Percentiles rank a stretch among this genome's conserved stretches.
Conservation (phyloP, 1,139 yeast species). For the Saccharomyces hybrid region DNA sequence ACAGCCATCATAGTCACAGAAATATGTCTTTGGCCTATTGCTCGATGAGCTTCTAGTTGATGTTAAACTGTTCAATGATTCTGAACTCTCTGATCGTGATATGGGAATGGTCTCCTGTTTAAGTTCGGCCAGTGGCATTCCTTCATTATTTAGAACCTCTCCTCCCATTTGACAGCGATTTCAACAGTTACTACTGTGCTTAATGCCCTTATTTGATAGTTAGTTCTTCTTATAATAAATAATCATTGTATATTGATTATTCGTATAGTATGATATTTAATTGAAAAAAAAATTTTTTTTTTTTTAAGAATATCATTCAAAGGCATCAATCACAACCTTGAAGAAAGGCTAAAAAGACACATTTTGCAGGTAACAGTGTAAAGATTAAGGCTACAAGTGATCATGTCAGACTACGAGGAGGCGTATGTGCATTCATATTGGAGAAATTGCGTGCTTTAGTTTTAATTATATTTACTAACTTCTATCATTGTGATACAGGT, state of each 20-base stretch:
- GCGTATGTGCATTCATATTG: conserved; percentile 29
- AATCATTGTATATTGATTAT: neutral
- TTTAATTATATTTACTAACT: neutral
- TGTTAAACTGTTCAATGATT: conserved; percentile 13
- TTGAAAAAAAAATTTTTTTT: neutral
- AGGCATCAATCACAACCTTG: neutral
- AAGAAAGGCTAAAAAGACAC: neutral
- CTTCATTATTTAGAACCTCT: neutral
- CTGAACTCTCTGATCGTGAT: conserved; percentile 2
- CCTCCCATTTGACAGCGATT: neutral
- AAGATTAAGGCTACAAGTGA: neutral
- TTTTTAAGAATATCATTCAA: neutral
- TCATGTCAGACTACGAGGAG: conserved; percentile 47
- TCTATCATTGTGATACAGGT: conserved; percentile 24
- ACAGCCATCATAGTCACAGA: conserved; percentile 60
- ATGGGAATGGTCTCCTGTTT: neutral
- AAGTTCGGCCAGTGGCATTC: neutral
- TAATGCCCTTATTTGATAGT: neutral
- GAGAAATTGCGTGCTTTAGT: neutral
- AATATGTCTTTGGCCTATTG: conserved; percentile 49
- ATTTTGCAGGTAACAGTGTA: neutral
- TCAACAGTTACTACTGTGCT: neutral
- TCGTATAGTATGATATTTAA: neutral
- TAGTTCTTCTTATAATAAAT: neutral
- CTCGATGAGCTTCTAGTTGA: conserved; percentile 30